These are phyloP conservation scores for Eucalyptus microcorys DNA, from an alignment of 345 rosid genomes.

Conservation along the genomic window DNA sequence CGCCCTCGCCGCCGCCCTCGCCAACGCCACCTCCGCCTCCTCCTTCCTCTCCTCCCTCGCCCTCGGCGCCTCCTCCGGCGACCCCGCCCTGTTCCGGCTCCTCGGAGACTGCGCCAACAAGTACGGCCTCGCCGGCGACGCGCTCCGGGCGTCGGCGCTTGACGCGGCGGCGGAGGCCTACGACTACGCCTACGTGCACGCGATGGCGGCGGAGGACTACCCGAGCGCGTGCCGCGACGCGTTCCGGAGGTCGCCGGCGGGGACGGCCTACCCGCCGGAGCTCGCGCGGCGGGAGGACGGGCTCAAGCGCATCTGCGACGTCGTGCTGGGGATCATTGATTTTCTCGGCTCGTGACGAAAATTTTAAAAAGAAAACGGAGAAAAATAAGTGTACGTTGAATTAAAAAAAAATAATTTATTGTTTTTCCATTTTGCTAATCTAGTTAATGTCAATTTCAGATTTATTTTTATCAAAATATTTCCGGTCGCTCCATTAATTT, in stretches of 20 bases:
- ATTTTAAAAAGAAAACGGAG: background rate
- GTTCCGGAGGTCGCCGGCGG: conserved; percentile 25
- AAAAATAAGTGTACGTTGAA: too few relatives aligned
- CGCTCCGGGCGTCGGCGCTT: conserved; percentile 33
- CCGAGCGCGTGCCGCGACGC: conserved; percentile 56
- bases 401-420: too few relatives aligned
- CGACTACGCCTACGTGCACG: conserved; percentile 61
- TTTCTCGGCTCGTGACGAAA: conserved; percentile 5
- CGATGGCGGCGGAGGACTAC: conserved; percentile 60
- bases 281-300: conserved; percentile 50
- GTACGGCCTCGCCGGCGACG: conserved; percentile 43
- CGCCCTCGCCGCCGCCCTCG: conserved; percentile 37
- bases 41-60: conserved; percentile 33
- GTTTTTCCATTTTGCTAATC: too few relatives aligned
- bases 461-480: too few relatives aligned
- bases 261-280: conserved; percentile 47
- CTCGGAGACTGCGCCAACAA: conserved; percentile 57
- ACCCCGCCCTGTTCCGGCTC: conserved; percentile 17
- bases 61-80: background rate
- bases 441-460: too few relatives aligned
- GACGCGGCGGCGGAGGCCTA: conserved; percentile 46
- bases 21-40: conserved; percentile 68
- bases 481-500: too few relatives aligned
- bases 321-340: conserved; percentile 52
- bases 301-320: conserved; percentile 61